Evolutionary conservation across 2,329 filamentous ascomycete species (phyloP).

Genomic region (Alternaria rosae): DNA sequence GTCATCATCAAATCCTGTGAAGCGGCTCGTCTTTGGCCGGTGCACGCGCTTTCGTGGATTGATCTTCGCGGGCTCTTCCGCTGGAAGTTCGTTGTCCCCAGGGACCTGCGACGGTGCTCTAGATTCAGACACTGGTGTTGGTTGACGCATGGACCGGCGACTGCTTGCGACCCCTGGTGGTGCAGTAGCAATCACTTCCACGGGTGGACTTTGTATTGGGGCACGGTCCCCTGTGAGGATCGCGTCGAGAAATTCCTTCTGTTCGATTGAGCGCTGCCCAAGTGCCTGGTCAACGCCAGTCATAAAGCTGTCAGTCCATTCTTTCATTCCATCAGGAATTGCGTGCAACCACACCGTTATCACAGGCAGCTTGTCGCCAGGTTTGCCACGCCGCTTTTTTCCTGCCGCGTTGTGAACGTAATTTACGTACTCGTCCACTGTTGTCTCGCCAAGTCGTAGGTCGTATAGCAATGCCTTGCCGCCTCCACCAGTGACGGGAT

Average conservation of each 20-base stretch:
- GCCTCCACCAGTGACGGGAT: constrained; percentile 77
- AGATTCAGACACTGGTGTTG: constrained; percentile 25
- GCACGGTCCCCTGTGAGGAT: constrained; percentile 83
- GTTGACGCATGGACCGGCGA: constrained; percentile 23
- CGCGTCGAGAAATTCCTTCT: constrained; percentile 90
- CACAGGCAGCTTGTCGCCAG: constrained; percentile 72
- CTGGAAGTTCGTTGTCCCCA: constrained; percentile 20
- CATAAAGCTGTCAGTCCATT: constrained; percentile 76
- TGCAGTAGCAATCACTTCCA: constrained; percentile 44
- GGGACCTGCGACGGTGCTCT: constrained; percentile 27
- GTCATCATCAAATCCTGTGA: constrained; percentile 76
- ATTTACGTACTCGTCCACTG: constrained; percentile 76
- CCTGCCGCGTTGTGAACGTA: constrained; percentile 79
- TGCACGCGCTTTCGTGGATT: constrained; percentile 42
- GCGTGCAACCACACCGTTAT: constrained; percentile 84
- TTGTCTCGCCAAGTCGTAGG: constrained; percentile 68
- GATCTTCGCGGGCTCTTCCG: constrained; percentile 31
- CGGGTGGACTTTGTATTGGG: constrained; percentile 72
- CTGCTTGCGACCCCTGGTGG: constrained; percentile 17
- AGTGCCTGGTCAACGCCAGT: constrained; percentile 73
- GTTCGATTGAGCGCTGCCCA: constrained; percentile 83
- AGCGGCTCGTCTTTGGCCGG: constrained; percentile 59
- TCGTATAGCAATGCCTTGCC: constrained; percentile 80
- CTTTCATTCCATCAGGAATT: constrained; percentile 55
- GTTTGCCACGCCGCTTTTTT: constrained; percentile 72